Evolutionary conservation across 495 filamentous ascomycete species (phyloP).

Genomic region (Neurospora sublineolata): DNA sequence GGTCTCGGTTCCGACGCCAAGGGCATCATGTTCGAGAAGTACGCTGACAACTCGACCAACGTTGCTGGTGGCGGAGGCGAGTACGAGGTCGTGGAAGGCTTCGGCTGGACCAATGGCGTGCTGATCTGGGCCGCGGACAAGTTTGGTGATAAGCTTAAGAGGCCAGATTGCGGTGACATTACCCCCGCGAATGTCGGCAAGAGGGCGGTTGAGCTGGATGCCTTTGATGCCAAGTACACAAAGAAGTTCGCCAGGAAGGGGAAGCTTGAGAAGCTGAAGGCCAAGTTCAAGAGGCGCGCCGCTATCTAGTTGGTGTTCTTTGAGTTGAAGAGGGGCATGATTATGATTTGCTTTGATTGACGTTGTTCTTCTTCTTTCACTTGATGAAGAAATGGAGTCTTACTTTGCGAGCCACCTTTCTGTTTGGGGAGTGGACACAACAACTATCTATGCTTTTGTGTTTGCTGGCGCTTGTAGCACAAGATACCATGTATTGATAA

Average conservation of each 20-base stretch:
- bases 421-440: background rate
- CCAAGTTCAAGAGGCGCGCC: background rate
- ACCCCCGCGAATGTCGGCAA: slow-evolving; percentile 21
- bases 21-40: slow-evolving; percentile 43
- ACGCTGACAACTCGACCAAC: slow-evolving; percentile 34
- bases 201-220: slow-evolving; percentile 26
- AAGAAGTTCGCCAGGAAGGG: slow-evolving; percentile 23
- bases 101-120: slow-evolving; percentile 42
- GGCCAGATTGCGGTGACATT: slow-evolving; percentile 34
- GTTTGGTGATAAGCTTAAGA: slow-evolving; percentile 29
- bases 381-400: background rate
- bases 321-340: background rate
- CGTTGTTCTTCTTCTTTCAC: background rate
- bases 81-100: slow-evolving; percentile 41
- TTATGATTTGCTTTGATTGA: background rate
- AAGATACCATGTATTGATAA: background rate
- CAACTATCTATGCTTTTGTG: background rate
- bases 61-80: slow-evolving; percentile 38
- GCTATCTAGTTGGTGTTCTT: background rate
- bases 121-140: slow-evolving; percentile 38
- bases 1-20: slow-evolving; percentile 23
- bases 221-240: slow-evolving; percentile 27
- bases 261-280: slow-evolving; percentile 1
- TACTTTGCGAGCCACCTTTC: background rate
- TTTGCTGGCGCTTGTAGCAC: background rate